Percentiles rank a stretch among this genome's conserved stretches.
phyloP scores from a whole-genome alignment of 2,329 filamentous ascomycete genomes.

The Phialophora expanda region DNA sequence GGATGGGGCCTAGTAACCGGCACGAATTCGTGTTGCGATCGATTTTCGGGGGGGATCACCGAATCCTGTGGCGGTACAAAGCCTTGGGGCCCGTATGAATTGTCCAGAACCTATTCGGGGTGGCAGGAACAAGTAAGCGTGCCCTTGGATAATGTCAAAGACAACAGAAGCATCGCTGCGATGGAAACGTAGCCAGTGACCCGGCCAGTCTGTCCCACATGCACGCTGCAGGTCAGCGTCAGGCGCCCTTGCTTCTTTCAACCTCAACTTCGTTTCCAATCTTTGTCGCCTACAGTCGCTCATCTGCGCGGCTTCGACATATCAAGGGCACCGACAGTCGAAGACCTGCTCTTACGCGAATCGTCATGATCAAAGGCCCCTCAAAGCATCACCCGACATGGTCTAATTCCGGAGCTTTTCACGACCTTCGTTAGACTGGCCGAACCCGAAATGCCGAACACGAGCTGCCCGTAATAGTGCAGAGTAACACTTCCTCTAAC shows the following conservation, averaged over 20 bases:
- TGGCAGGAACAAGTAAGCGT: neutral
- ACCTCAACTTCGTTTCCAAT: neutral
- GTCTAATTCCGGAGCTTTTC: constrained; percentile 11
- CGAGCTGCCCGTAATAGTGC: neutral
- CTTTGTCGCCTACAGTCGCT: neutral
- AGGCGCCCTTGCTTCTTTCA: constrained; percentile 8
- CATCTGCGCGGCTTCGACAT: neutral
- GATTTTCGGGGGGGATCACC: constrained; percentile 8
- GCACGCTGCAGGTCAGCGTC: constrained; percentile 3
- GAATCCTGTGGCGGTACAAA: constrained; percentile 13
- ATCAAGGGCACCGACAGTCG: neutral
- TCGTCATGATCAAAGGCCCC: neutral
- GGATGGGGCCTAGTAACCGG: neutral
- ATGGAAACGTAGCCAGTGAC: neutral
- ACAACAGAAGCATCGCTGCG: neutral
- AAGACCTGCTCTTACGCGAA: neutral
- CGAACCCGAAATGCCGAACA: constrained; percentile 6
- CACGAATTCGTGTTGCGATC: constrained; percentile 8
- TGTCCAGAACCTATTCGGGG: neutral
- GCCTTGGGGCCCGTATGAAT: neutral
- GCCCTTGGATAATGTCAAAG: neutral
- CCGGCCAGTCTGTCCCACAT: constrained; percentile 6
- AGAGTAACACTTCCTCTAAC: no score
- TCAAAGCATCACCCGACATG: neutral
- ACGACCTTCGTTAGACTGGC: constrained; percentile 8